Evolutionary conservation across 495 filamentous ascomycete genomes (phyloP).

Genomic region (Rhypophila decipiens): DNA sequence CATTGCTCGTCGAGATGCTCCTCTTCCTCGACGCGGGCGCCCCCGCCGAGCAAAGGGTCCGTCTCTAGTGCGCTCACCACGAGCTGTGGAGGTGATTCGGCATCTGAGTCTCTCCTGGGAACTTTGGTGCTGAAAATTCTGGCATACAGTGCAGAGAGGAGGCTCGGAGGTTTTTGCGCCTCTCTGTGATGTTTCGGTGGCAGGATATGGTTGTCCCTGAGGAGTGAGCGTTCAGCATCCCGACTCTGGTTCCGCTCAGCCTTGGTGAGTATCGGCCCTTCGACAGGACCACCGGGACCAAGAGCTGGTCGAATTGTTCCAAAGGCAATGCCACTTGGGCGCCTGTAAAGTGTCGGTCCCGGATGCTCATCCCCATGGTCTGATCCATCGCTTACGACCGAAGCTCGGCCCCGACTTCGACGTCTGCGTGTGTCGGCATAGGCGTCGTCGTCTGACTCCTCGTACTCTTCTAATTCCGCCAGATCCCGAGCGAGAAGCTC

Average conservation of each 20-base stretch:
- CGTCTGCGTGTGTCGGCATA: not conserved
- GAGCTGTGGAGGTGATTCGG: constrained; percentile 23
- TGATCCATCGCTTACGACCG: not conserved
- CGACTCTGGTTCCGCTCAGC: constrained; percentile 58
- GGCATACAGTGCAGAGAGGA: constrained; percentile 27
- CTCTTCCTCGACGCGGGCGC: constrained; percentile 1
- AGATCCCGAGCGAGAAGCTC: constrained; percentile 66
- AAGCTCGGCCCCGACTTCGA: not conserved
- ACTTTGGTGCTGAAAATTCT: constrained; percentile 44
- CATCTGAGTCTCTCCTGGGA: constrained; percentile 19
- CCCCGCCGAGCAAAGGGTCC: constrained; percentile 28
- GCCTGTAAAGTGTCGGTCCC: constrained; percentile 67
- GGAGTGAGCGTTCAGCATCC: constrained; percentile 65
- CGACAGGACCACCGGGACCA: constrained; percentile 13
- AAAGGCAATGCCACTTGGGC: constrained; percentile 59
- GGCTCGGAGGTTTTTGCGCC: constrained; percentile 12
- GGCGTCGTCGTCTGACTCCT: constrained; percentile 20
- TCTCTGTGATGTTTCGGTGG: constrained; percentile 50
- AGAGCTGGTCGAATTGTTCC: constrained; percentile 46
- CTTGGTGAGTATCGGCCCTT: constrained; percentile 45
- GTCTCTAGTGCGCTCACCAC: constrained; percentile 29
- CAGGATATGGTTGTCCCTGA: constrained; percentile 72
- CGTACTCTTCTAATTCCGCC: constrained; percentile 36
- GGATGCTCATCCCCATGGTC: constrained; percentile 33
- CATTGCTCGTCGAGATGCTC: constrained; percentile 55